Base-by-base conservation (phyloP, 2,329 filamentous ascomycete species). In the Lasiodiplodia sp. region DNA sequence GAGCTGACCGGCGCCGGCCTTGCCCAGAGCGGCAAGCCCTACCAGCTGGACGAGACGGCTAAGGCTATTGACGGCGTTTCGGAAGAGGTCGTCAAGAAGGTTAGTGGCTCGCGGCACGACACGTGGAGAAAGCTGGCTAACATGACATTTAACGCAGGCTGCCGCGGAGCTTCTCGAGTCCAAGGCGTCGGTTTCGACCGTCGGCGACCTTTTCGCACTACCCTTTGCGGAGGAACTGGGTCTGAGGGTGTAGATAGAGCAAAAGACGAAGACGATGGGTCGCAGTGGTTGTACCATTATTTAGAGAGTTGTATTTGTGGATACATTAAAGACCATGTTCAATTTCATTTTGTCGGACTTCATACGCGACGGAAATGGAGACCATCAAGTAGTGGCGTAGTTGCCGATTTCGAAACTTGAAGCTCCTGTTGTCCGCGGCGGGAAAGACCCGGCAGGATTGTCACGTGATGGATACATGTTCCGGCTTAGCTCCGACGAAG, bases 211-310 rank as follows among this genome's bases (percentile, higher is more conserved):
- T 75, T 91, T 93, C 82, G 87, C 91, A 76, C 89, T 99, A 79
- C 96, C 96, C 69, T 99, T 91, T 79, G 96, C 94, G 73, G 92
- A 94, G 83, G 96, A 99, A 79, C 87, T 99, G 80, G 96, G 95
- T 75, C 88, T 99, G 79, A 93, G 91, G 81, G 93, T 97, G 88
- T 99, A 96, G 88, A 88, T 83, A 82, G 73, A 74, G 71, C 71
- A 67, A 52, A 66, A n/a, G 52, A 16, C 34, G 66, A 37, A 64
- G 71, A 70, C 72, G 71, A 70, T 72, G 69, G 71, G 70, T 72
- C 68, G 56, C 55, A 58, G 66, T 72, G 73, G 72, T 71, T 80
- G 77, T 79, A 80, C 75, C 78, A 80, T 78, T 79, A 80, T 75
- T 74, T 76, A 78, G 78, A 75, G 74, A 77, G 73, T 75, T 72